Percentiles rank a stretch among this genome's conserved stretches.
phyloP scores from a whole-genome alignment of 495 filamentous ascomycete species.

The Umbilicaria muhlenbergii region DNA sequence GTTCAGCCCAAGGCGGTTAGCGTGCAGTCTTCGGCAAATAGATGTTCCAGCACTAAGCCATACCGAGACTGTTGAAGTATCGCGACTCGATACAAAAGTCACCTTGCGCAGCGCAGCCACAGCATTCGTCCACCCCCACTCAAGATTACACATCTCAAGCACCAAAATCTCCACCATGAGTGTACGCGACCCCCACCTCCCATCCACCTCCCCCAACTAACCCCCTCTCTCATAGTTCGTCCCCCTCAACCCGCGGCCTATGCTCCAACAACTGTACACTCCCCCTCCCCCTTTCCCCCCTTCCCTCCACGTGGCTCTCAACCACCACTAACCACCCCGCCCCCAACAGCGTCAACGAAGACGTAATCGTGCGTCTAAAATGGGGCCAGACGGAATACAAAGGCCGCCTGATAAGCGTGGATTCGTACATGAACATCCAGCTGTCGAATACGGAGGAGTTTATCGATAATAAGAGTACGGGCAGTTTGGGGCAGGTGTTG shows the following conservation, averaged over 20 bases:
- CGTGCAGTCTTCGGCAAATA: no score
- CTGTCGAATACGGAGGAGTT: slow-evolving; percentile 79
- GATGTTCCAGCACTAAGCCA: no score
- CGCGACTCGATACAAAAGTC: no score
- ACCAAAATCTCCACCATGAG: no score
- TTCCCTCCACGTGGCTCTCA: slow-evolving; percentile 1
- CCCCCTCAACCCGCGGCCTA: slow-evolving; percentile 80
- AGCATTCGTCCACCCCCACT: no score
- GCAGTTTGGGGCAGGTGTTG: slow-evolving; percentile 72
- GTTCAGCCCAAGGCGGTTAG: no score
- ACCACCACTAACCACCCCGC: slow-evolving; percentile 3
- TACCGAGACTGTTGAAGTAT: no score
- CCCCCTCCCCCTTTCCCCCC: neutral
- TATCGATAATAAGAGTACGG: slow-evolving; percentile 75
- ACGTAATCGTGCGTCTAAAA: slow-evolving; percentile 83
- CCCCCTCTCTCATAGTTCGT: slow-evolving; percentile 39
- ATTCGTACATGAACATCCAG: slow-evolving; percentile 98
- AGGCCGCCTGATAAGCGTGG: slow-evolving; percentile 76
- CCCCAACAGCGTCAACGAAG: slow-evolving; percentile 58
- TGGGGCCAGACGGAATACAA: slow-evolving; percentile 97
- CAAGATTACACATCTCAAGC: no score
- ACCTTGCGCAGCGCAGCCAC: no score
- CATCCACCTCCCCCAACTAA: no score
- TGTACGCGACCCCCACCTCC: no score
- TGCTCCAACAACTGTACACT: slow-evolving; percentile 69